phyloP scores from a whole-genome alignment of 2,329 filamentous ascomycete genomes.

The Trichoderma gracile region DNA sequence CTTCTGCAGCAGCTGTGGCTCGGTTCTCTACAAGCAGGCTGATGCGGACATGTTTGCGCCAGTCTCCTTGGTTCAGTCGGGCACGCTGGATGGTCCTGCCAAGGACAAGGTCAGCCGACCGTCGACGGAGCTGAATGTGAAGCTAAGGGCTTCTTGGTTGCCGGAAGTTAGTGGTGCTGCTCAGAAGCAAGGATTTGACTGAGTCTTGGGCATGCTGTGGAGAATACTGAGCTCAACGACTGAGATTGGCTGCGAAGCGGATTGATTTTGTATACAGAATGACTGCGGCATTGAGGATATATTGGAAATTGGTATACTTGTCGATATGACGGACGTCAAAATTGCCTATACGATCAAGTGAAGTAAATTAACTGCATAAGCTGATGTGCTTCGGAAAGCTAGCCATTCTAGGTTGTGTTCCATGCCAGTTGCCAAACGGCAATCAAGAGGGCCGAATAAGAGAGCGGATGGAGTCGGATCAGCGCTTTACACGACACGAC shows the following conservation, averaged over 20 bases:
- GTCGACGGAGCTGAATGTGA: conserved; percentile 13
- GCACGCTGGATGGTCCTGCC: conserved; percentile 10
- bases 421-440: neutral
- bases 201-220: neutral
- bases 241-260: no score
- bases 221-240: no score
- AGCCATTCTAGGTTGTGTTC: neutral
- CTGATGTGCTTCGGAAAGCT: neutral
- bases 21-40: conserved; percentile 14
- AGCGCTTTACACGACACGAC: neutral
- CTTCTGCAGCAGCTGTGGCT: conserved; percentile 13
- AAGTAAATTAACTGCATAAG: neutral
- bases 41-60: conserved; percentile 7
- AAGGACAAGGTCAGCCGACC: conserved; percentile 5
- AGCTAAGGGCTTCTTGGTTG: conserved; percentile 3
- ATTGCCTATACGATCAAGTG: neutral
- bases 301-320: neutral
- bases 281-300: neutral
- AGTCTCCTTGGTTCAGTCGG: conserved; percentile 12
- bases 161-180: neutral
- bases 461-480: neutral
- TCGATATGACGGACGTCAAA: neutral
- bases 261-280: neutral
- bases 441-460: neutral
- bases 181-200: conserved; percentile 20